Percentiles rank a stretch among this genome's conserved stretches.
phyloP scores from a whole-genome alignment of 192 early-diverging fungal species.

The Backusella australiensis region DNA sequence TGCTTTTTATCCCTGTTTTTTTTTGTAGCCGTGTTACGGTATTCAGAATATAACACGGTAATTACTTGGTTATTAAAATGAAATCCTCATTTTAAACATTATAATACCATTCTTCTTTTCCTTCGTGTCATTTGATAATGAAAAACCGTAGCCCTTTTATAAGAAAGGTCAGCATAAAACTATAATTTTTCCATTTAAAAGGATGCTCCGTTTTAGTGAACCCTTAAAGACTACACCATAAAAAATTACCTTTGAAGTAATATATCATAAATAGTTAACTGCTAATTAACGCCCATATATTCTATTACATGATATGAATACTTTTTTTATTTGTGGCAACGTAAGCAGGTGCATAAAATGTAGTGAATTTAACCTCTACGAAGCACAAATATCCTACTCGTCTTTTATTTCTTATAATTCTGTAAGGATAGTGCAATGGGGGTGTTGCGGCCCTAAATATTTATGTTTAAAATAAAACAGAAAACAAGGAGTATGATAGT shows the following conservation, averaged over 20 bases:
- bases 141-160: neutral
- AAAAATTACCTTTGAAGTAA: neutral
- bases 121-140: neutral
- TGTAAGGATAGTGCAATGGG: neutral
- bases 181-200: neutral
- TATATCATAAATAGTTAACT: neutral
- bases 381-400: neutral
- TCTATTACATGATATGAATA: neutral
- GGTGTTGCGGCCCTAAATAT: too few relatives aligned
- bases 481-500: neutral
- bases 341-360: neutral
- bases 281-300: neutral
- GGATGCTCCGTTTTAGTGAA: neutral
- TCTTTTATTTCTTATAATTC: neutral
- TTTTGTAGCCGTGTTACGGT: too few relatives aligned
- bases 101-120: neutral
- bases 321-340: neutral
- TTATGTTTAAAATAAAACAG: neutral
- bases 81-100: neutral
- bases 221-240: neutral
- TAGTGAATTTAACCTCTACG: neutral
- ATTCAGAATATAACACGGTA: too few relatives aligned
- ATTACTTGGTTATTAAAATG: neutral
- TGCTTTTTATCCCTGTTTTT: too few relatives aligned
- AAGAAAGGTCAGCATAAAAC: neutral